Percentiles rank a stretch among this genome's conserved stretches.
Conservation (phyloP, 2,329 filamentous ascomycete genomes). For the Diaporthe longicolla region DNA sequence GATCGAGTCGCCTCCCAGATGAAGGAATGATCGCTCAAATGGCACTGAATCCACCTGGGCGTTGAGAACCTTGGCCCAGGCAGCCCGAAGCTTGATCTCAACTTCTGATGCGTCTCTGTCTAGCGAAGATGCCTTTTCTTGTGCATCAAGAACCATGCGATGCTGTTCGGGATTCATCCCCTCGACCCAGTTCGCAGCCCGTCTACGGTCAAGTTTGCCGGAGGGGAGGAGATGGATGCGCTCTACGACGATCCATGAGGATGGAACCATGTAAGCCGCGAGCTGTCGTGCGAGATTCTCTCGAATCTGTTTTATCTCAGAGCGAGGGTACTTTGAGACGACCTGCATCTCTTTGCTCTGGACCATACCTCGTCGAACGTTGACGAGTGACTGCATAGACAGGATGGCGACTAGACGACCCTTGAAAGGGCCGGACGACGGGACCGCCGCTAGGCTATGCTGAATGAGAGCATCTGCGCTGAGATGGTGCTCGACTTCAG, state of each 20-base stretch:
- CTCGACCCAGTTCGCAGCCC: background rate
- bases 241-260: constrained; percentile 2
- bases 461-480: constrained; percentile 46
- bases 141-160: background rate
- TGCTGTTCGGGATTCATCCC: background rate
- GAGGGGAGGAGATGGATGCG: constrained; percentile 53
- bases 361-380: background rate
- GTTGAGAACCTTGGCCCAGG: constrained; percentile 22
- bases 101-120: constrained; percentile 10
- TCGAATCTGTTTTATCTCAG: background rate
- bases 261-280: constrained; percentile 6
- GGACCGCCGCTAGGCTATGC: background rate
- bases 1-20: constrained; percentile 72
- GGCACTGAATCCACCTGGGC: constrained; percentile 50
- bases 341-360: background rate
- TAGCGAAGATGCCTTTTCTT: background rate
- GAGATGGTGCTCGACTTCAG: constrained; percentile 67
- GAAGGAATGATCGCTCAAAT: constrained; percentile 71
- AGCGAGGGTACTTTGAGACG: background rate
- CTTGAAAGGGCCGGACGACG: constrained; percentile 17
- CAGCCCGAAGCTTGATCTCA: constrained; percentile 6
- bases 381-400: constrained; percentile 6
- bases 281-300: background rate
- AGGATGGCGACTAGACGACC: constrained; percentile 13
- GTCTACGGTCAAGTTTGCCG: background rate